Percentiles rank a stretch among this genome's conserved stretches.
These are phyloP conservation scores for Fusarium pseudonygamai DNA, from an alignment of 2,329 filamentous ascomycete genomes.

Conservation along the genomic window DNA sequence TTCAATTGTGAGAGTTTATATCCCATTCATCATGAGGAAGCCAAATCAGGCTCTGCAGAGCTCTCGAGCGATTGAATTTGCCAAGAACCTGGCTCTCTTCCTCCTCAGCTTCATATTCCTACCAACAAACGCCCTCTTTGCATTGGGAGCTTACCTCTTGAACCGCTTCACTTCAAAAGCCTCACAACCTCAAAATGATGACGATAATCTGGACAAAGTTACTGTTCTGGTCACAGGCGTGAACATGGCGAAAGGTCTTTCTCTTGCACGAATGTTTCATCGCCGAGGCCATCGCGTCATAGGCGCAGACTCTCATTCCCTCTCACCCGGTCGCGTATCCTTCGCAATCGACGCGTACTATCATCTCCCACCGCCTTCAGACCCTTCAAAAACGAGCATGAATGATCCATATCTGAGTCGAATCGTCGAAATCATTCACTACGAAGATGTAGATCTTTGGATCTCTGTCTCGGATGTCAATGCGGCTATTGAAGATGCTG, in stretches of 20 bases:
- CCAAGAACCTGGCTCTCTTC: slow-evolving; percentile 26
- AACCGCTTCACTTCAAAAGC: not conserved
- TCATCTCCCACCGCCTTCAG: slow-evolving; percentile 47
- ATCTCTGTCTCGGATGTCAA: slow-evolving; percentile 77
- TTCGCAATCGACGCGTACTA: slow-evolving; percentile 65
- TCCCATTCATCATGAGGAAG: not conserved
- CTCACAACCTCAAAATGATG: not conserved
- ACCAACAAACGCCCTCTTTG: not conserved
- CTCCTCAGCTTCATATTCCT: slow-evolving; percentile 24
- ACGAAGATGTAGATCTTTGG: slow-evolving; percentile 75
- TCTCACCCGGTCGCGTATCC: slow-evolving; percentile 67
- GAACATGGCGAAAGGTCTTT: slow-evolving; percentile 76
- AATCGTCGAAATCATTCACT: slow-evolving; percentile 66
- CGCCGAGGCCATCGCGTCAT: slow-evolving; percentile 74
- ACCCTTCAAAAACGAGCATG: slow-evolving; percentile 5
- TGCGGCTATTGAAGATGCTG: slow-evolving; percentile 72
- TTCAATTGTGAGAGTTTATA: not conserved
- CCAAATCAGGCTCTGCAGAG: not conserved
- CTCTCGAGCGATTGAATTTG: slow-evolving; percentile 3
- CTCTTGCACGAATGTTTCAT: slow-evolving; percentile 72
- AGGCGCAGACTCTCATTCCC: slow-evolving; percentile 70
- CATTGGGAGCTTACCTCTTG: slow-evolving; percentile 16
- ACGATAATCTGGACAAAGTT: slow-evolving; percentile 21
- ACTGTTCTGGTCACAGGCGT: slow-evolving; percentile 78
- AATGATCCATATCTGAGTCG: slow-evolving; percentile 62